Base-by-base conservation (phyloP, 768 basidiomycete genomes). In the Pleurotus citrinopileatus region DNA sequence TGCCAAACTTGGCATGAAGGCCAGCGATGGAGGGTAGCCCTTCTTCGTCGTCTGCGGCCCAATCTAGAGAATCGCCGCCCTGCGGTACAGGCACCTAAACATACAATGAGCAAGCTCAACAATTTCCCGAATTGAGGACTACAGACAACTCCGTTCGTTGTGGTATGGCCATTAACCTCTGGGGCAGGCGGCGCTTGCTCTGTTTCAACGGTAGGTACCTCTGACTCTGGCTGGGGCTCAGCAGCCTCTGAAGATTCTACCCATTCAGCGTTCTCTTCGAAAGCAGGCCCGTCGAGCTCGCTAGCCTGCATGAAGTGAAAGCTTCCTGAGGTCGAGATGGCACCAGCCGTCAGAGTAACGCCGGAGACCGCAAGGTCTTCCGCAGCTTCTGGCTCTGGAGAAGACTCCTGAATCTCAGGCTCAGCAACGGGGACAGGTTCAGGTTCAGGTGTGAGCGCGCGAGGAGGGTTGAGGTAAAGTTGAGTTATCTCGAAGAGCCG, bases 221-320 rank as follows among this genome's bases (percentile, higher is more conserved):
- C n/a, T n/a, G n/a, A n/a, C 22, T 45, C 54, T 47, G 23, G 45
- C n/a, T 25, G 28, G 34, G 48, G 51, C 20, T 55, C 58, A 48
- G 60, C 69, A 46, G 63, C 69, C 13, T 79, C 78, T 17, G 76
- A 59, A 27, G 73, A 73, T 61, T 85, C 80, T 8, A 80, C 78
- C 78, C 79, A 84, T 62, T 85, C 84, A 6, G 72, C 73, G 25
- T 63, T 73, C 19, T 80, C 73, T 53, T 84, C 83, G 28, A 81
- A 78, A 19, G 58, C 23, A n/a, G 76, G 43, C 0, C 75, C 65
- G 57, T 89, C 89, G 29, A 91, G 74, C 61, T 92, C 90, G 65
- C 89, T 91, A 55, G 79, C 86, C 67, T 90, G 85, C 73, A 93
- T 87, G 67, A 92, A 93, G 62, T 80, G 82, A 77, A 91, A 86